Conservation (phyloP, 345 rosid species). For the Gossypium herbaceum region DNA sequence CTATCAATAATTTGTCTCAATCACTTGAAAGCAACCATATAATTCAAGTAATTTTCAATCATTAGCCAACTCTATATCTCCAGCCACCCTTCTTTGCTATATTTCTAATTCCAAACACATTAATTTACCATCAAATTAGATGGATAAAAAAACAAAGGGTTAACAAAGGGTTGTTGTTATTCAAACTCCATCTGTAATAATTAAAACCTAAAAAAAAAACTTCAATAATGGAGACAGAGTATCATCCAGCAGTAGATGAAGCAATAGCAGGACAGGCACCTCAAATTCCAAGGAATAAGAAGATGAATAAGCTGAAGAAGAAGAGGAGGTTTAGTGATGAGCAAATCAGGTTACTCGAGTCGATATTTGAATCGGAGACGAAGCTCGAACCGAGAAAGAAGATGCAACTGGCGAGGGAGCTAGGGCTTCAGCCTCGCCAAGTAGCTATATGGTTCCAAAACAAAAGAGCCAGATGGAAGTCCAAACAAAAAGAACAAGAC, state of each 20-base stretch:
- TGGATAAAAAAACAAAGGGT: neutral
- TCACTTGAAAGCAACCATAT: constrained; percentile 16
- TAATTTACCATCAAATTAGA: neutral
- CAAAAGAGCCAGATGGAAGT: constrained; percentile 83
- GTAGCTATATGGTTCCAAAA: constrained; percentile 92
- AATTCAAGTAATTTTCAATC: neutral
- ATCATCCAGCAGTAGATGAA: constrained; percentile 14
- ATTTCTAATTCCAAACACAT: constrained; percentile 4
- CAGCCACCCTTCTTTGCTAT: neutral
- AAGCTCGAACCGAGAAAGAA: constrained; percentile 74
- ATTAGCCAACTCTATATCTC: constrained; percentile 18
- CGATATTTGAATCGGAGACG: constrained; percentile 61
- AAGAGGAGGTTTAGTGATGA: constrained; percentile 71
- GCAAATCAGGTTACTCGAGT: constrained; percentile 61
- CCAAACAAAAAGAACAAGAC: constrained; percentile 65
- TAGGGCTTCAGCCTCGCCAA: constrained; percentile 80
- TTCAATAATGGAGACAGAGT: constrained; percentile 22
- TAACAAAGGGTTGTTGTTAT: neutral
- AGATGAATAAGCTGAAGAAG: constrained; percentile 47
- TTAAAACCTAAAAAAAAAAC: neutral
- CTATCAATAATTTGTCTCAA: neutral
- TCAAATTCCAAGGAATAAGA: constrained; percentile 32
- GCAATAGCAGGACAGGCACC: constrained; percentile 6
- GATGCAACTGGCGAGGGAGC: constrained; percentile 54
- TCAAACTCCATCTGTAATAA: constrained; percentile 1